A percentile compares a stretch with the other conserved stretches of the same genome.
Evolutionary conservation across 1,139 yeast genomes (phyloP).

Genomic region (Zygosaccharomyces pseudobailii): DNA sequence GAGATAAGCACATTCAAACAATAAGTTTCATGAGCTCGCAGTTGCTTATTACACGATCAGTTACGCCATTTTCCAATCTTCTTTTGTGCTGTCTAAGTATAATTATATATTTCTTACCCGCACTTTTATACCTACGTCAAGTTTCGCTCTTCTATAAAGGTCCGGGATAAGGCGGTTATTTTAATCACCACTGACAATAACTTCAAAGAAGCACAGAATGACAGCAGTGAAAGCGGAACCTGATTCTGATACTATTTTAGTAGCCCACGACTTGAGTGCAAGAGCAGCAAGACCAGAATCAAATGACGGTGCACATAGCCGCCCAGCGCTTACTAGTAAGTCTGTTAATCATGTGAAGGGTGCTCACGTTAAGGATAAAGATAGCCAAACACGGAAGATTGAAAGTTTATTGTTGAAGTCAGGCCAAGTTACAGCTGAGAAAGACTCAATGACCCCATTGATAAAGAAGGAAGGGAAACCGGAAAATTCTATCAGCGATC

Average conservation of each 20-base stretch:
- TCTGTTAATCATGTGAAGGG: conserved; percentile 8
- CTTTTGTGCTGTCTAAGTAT: too few species aligned
- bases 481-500: neutral
- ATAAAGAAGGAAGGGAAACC: neutral
- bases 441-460: neutral
- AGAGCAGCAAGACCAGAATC: neutral
- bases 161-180: conserved; percentile 1
- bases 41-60: too few species aligned
- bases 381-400: conserved; percentile 7
- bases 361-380: conserved; percentile 4
- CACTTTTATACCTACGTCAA: too few species aligned
- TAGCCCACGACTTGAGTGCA: neutral
- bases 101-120: too few species aligned
- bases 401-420: conserved; percentile 12
- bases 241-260: neutral
- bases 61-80: too few species aligned
- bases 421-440: neutral
- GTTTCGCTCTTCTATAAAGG: neutral
- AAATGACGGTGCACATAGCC: conserved; percentile 4
- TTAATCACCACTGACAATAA: neutral
- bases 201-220: neutral
- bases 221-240: conserved; percentile 13
- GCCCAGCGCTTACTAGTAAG: conserved; percentile 14
- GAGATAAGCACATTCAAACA: too few species aligned
- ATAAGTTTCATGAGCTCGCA: too few species aligned